These are phyloP conservation scores for Hamigera avellanea DNA, from an alignment of 495 filamentous ascomycete species.

Conservation along the genomic window DNA sequence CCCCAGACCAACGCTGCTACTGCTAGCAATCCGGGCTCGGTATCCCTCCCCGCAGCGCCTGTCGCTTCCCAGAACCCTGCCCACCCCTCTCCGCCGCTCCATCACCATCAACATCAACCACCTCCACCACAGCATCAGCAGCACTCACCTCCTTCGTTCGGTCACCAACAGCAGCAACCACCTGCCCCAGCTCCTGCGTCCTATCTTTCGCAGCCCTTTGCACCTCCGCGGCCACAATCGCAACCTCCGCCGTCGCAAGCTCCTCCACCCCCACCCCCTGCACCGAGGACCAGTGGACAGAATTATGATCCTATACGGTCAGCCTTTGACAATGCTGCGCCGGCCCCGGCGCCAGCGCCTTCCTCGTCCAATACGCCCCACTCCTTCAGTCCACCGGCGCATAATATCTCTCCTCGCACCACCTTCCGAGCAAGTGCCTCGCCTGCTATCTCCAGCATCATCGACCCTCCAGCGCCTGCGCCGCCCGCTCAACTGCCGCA, in stretches of 20 bases:
- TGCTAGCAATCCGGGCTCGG: too few relatives aligned
- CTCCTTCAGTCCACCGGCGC: slow-evolving; percentile 13
- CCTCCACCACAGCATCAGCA: background rate
- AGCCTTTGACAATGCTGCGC: slow-evolving; percentile 49
- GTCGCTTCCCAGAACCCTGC: too few relatives aligned
- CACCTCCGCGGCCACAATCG: slow-evolving; percentile 25
- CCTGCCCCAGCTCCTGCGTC: slow-evolving; percentile 13
- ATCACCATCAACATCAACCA: slow-evolving; percentile 1
- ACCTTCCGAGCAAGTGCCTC: slow-evolving; percentile 68
- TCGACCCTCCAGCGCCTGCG: slow-evolving; percentile 55
- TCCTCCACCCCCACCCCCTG: slow-evolving; percentile 9
- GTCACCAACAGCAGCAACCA: slow-evolving; percentile 10
- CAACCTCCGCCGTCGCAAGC: slow-evolving; percentile 28
- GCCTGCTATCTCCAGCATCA: slow-evolving; percentile 79
- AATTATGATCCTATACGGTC: slow-evolving; percentile 82
- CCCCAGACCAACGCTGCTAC: background rate
- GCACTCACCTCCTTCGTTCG: slow-evolving; percentile 11
- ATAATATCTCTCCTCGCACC: slow-evolving; percentile 20
- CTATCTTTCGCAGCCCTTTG: slow-evolving; percentile 12
- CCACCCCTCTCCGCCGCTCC: background rate
- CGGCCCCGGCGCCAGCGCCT: slow-evolving; percentile 39
- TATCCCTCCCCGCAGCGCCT: too few relatives aligned
- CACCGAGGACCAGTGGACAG: slow-evolving; percentile 50
- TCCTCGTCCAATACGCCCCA: too few relatives aligned
- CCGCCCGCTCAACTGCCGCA: slow-evolving; percentile 14